These are phyloP conservation scores for Fusarium mangiferae DNA, from an alignment of 2,329 filamentous ascomycete species.

Conservation along the genomic window DNA sequence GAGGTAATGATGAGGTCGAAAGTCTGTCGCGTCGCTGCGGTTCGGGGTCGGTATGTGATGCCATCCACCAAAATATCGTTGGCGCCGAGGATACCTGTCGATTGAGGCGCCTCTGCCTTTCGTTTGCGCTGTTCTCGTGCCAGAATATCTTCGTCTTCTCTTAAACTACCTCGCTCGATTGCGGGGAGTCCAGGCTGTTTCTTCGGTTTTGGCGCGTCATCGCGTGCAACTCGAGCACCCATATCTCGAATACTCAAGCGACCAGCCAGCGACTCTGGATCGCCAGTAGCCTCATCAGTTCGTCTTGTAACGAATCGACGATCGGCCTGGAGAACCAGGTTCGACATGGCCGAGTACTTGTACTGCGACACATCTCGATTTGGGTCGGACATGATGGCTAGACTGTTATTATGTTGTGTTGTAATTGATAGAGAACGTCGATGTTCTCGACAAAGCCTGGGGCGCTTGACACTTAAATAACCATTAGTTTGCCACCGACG, in stretches of 20 bases:
- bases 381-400: constrained; percentile 75
- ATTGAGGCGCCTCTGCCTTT: constrained; percentile 76
- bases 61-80: constrained; percentile 90
- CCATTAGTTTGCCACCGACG: constrained; percentile 47
- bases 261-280: constrained; percentile 96
- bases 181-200: constrained; percentile 75
- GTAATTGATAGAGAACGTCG: constrained; percentile 46
- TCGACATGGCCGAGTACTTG: constrained; percentile 99
- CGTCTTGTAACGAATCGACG: constrained; percentile 92
- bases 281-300: constrained; percentile 94
- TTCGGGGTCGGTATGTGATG: constrained; percentile 90
- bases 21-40: constrained; percentile 88
- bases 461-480: constrained; percentile 48
- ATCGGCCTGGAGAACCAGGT: constrained; percentile 99
- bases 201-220: constrained; percentile 83
- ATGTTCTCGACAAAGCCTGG: constrained; percentile 52
- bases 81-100: constrained; percentile 82
- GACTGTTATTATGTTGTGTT: constrained; percentile 43
- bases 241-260: constrained; percentile 94
- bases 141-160: constrained; percentile 85
- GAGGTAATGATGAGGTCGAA: constrained; percentile 95
- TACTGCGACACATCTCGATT: constrained; percentile 91
- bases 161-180: constrained; percentile 78
- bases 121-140: constrained; percentile 87
- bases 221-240: constrained; percentile 84